A percentile compares a stretch with the other conserved stretches of the same genome.
Evolutionary conservation across 495 filamentous ascomycete species (phyloP).

Genomic region (Neurospora sp.): DNA sequence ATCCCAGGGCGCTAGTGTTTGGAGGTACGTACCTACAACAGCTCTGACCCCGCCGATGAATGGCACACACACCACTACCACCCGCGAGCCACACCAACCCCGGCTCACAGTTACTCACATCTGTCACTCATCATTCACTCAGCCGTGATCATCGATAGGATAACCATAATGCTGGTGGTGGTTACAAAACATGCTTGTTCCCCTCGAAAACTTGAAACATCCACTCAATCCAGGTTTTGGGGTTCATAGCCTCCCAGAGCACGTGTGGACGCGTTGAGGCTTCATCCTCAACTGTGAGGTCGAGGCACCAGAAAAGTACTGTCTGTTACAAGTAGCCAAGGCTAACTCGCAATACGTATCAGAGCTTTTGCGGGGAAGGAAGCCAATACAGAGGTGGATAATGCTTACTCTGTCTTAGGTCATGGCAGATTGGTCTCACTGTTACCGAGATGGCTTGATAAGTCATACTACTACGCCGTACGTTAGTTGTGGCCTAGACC

Average conservation of each 20-base stretch:
- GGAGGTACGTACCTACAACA: not conserved
- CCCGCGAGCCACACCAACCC: not conserved
- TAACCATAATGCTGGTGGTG: not conserved
- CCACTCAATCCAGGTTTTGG: not conserved
- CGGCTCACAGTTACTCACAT: not conserved
- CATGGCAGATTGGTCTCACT: slow-evolving; percentile 10
- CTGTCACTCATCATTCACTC: not conserved
- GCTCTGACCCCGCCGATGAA: not conserved
- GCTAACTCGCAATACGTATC: not conserved
- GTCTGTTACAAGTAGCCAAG: not conserved
- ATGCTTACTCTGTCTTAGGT: not conserved
- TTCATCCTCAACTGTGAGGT: not conserved
- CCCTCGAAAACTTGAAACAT: not conserved
- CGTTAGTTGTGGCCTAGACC: slow-evolving; percentile 1
- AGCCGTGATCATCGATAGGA: not conserved
- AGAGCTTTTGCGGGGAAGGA: not conserved
- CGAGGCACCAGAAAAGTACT: not conserved
- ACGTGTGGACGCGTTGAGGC: not conserved
- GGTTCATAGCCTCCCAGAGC: not conserved
- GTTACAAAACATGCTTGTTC: not conserved
- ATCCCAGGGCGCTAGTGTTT: slow-evolving; percentile 2
- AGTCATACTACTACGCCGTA: not conserved
- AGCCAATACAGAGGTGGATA: slow-evolving; percentile 1
- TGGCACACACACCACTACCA: not conserved
- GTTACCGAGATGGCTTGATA: not conserved